Evolutionary conservation across 2,329 filamentous ascomycete species (phyloP).

Genomic region (Blastomyces silverae): DNA sequence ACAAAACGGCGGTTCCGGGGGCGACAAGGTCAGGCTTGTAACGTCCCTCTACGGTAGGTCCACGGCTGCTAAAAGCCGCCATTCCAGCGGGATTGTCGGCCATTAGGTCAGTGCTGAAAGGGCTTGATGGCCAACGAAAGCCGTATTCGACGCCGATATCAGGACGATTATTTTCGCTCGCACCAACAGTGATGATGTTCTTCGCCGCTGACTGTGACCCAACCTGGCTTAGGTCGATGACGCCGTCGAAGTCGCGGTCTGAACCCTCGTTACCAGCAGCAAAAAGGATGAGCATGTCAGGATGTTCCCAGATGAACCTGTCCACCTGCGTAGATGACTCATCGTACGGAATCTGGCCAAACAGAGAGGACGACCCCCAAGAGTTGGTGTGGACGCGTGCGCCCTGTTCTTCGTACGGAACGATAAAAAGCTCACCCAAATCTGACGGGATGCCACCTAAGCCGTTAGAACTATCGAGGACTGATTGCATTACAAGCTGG

Average conservation of each 20-base stretch:
- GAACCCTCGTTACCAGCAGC: conserved; percentile 24
- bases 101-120: conserved; percentile 17
- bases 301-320: conserved; percentile 23
- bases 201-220: conserved; percentile 24
- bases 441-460: conserved; percentile 22
- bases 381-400: conserved; percentile 24
- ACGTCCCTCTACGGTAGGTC: conserved; percentile 21
- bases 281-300: conserved; percentile 24
- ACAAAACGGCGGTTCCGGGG: conserved; percentile 23
- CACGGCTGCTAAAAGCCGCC: conserved; percentile 24
- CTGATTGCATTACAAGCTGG: conserved; percentile 23
- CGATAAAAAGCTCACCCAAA: conserved; percentile 20
- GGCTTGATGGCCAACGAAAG: conserved; percentile 13
- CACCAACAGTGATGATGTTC: conserved; percentile 28
- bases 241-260: conserved; percentile 18
- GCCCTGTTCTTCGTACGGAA: conserved; percentile 20
- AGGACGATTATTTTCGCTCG: conserved; percentile 24
- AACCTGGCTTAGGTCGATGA: conserved; percentile 20
- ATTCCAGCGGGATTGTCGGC: conserved; percentile 22
- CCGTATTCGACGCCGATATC: conserved; percentile 19
- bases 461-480: conserved; percentile 17
- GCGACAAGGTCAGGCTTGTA: conserved; percentile 26
- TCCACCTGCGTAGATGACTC: conserved; percentile 20
- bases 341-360: conserved; percentile 21
- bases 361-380: conserved; percentile 19